These are phyloP conservation scores for Sodiomyces alkalinus DNA, from an alignment of 2,329 filamentous ascomycete species.

Conservation along the genomic window DNA sequence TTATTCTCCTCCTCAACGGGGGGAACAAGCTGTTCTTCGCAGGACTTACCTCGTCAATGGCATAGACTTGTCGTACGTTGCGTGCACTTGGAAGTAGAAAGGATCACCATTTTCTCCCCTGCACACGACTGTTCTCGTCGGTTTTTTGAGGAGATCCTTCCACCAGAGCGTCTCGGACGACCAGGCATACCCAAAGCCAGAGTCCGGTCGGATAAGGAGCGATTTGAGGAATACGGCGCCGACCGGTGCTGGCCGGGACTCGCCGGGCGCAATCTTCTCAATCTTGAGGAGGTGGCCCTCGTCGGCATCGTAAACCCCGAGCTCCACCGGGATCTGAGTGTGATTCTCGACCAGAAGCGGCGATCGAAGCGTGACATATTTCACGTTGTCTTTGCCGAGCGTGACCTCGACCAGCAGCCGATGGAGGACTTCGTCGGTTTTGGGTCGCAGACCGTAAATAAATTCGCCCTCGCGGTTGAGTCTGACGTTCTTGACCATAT, in stretches of 20 bases:
- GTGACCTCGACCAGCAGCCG: conserved; percentile 84
- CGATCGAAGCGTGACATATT: conserved; percentile 91
- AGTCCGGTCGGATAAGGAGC: conserved; percentile 75
- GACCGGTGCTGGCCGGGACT: conserved; percentile 77
- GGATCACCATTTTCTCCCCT: conserved; percentile 74
- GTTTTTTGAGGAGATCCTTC: conserved; percentile 75
- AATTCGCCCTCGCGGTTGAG: conserved; percentile 91
- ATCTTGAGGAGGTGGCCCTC: conserved; percentile 91
- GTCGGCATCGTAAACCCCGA: conserved; percentile 77
- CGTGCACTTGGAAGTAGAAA: conserved; percentile 94
- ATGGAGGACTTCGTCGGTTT: conserved; percentile 72
- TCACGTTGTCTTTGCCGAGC: conserved; percentile 88
- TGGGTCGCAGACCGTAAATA: conserved; percentile 76
- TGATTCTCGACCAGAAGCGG: conserved; percentile 88
- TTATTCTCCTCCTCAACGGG: too few species aligned
- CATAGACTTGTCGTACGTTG: conserved; percentile 69
- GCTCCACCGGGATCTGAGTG: conserved; percentile 87
- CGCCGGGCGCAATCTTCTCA: conserved; percentile 89
- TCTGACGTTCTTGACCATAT: conserved; percentile 73
- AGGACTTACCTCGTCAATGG: conserved; percentile 54
- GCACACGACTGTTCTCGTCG: conserved; percentile 78
- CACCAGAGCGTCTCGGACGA: conserved; percentile 81
- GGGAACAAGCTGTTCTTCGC: too few species aligned
- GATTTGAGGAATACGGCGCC: conserved; percentile 85
- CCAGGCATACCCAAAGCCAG: conserved; percentile 94